These are phyloP conservation scores for Hemisphaericaspora nanyangensis DNA, from an alignment of 805 yeast genomes.

Conservation along the genomic window DNA sequence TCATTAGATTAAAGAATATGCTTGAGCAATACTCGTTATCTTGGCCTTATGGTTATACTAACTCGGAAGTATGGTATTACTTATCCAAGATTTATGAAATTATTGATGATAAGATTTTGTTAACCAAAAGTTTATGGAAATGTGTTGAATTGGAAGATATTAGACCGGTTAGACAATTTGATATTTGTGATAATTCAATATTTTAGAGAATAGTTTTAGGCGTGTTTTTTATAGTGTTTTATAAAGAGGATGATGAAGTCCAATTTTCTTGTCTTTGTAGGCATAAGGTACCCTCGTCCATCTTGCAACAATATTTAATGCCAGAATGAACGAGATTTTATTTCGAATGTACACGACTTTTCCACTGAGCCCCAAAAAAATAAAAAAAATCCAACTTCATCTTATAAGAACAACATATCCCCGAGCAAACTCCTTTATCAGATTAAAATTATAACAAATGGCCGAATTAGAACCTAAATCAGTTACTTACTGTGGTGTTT, in stretches of 20 bases:
- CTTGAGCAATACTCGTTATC: conserved; percentile 35
- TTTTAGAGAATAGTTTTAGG: not conserved
- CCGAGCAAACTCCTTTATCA: too few relatives aligned
- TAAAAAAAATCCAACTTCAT: not conserved
- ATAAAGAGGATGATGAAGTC: too few relatives aligned
- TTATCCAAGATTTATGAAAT: conserved; percentile 60
- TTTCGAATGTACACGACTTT: not conserved
- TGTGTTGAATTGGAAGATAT: conserved; percentile 61
- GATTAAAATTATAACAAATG: conserved; percentile 6
- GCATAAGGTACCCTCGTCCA: not conserved
- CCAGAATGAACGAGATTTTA: not conserved
- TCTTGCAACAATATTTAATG: too few relatives aligned
- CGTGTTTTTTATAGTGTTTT: not conserved
- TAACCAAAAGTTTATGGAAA: conserved; percentile 53
- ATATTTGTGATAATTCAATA: conserved; percentile 19
- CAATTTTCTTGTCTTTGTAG: too few relatives aligned
- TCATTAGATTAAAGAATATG: conserved; percentile 50
- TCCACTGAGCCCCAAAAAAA: not conserved
- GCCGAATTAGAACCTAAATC: conserved; percentile 20
- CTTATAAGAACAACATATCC: too few relatives aligned
- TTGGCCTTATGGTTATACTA: conserved; percentile 39
- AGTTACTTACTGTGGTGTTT: conserved; percentile 70
- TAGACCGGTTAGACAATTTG: conserved; percentile 49
- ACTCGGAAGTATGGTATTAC: conserved; percentile 65
- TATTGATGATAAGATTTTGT: conserved; percentile 46